Evolutionary conservation across 129 eudicot genomes (phyloP), one percentile per base, ranked within the genome.

Genomic region (Oenanthe sinensis): DNA sequence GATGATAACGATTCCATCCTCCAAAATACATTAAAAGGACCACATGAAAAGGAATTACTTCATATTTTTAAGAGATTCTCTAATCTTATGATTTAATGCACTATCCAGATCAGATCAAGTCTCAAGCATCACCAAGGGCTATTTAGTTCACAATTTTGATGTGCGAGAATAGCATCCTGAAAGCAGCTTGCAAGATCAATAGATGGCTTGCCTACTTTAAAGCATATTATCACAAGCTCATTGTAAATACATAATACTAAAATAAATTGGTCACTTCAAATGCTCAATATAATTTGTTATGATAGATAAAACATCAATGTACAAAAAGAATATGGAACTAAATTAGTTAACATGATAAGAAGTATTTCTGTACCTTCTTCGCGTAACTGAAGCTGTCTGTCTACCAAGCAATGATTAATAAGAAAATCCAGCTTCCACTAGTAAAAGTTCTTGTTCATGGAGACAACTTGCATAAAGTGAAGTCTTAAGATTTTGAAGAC

Each of bases 1-100:
- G 2, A 69, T 83, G 89, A 86, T 83, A 86, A 86, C 87, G 83
- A 84, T 83, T 84, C 87, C 85, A 76, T 75, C 79, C 71, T 81
- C 33, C 81, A n/a, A 71, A 71, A 82, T 73, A 74, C 58, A 37
- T 74, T 75, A 45, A 63, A 73, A 72, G 81, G 84, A 63, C 77
- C 79, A 76, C 60, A 7, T 16, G 40, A 60, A 37, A 11, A 77
- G 24, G 81, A 47, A 67, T 16, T 67, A 30, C 33, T 45, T 16
- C 28, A 42, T 11, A 77, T 33, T 24, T 60, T 40, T 77, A 58
- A 24, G 5, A 54, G 49, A 22, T 40, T 77, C 79, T 55, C 37
- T 77, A 13, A 77, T 52, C 36, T 5, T 39, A 54, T 37, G 69
- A 54, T 37, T 52, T 62, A 40, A 50, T 75, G 24, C 50, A 75